phyloP scores from a whole-genome alignment of 495 filamentous ascomycete genomes.

The Aspergillus affinis region DNA sequence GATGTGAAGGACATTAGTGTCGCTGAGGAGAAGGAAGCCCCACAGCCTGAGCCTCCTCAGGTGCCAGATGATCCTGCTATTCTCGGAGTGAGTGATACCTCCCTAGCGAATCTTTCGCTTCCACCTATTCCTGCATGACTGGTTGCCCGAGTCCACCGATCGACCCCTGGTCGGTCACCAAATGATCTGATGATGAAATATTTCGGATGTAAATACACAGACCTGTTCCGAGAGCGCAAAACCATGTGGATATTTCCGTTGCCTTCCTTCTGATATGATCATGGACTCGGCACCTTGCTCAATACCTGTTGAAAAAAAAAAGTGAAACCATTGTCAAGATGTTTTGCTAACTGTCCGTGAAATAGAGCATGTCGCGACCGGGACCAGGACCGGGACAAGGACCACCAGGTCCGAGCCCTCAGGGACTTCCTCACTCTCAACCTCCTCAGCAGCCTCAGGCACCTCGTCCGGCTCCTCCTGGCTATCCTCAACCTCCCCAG shows the following conservation, averaged over 20 bases:
- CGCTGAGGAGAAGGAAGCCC: constrained; percentile 77
- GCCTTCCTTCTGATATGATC: constrained; percentile 92
- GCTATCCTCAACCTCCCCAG: constrained; percentile 52
- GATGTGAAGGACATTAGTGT: constrained; percentile 98
- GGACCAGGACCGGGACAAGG: constrained; percentile 14
- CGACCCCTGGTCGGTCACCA: constrained; percentile 14
- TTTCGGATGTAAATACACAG: constrained; percentile 61
- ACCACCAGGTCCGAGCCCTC: constrained; percentile 25
- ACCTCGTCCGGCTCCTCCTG: constrained; percentile 43
- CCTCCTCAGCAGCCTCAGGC: constrained; percentile 41
- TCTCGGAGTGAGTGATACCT: constrained; percentile 75
- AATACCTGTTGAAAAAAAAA: constrained; percentile 8
- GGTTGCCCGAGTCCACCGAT: constrained; percentile 12
- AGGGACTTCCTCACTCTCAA: constrained; percentile 39
- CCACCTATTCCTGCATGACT: constrained; percentile 1
- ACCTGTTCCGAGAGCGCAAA: constrained; percentile 79
- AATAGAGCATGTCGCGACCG: constrained; percentile 43
- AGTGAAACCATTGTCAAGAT: neutral
- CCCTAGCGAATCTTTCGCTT: neutral
- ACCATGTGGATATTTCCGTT: constrained; percentile 96
- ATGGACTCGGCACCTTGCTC: constrained; percentile 16
- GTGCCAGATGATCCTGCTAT: constrained; percentile 96
- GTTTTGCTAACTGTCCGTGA: constrained; percentile 24
- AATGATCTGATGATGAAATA: constrained; percentile 61
- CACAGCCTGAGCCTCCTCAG: constrained; percentile 62